Evolutionary conservation across 2,329 filamentous ascomycete genomes (phyloP).

Genomic region (Hymenoscyphus fraxineus): DNA sequence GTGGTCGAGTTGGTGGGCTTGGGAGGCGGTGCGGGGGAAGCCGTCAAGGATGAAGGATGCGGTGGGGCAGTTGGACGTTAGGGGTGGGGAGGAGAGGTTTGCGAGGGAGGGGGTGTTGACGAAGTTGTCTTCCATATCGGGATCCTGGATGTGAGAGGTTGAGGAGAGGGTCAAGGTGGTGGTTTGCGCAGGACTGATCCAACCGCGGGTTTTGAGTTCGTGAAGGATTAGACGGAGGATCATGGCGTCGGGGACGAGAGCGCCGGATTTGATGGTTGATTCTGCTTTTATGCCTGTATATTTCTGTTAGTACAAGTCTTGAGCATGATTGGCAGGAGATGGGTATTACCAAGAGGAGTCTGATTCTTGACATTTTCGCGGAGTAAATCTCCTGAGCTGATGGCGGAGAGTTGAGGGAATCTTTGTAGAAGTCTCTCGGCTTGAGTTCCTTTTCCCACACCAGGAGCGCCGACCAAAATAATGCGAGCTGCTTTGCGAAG

Average conservation of each 20-base stretch:
- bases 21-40: slow-evolving; percentile 82
- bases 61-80: slow-evolving; percentile 63
- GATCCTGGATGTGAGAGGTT: slow-evolving; percentile 37
- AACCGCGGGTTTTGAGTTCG: slow-evolving; percentile 80
- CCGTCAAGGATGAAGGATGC: slow-evolving; percentile 95
- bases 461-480: slow-evolving; percentile 89
- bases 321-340: slow-evolving; percentile 15
- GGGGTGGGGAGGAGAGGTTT: slow-evolving; percentile 38
- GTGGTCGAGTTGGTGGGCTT: slow-evolving; percentile 72
- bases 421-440: slow-evolving; percentile 80
- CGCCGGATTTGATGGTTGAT: slow-evolving; percentile 78
- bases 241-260: slow-evolving; percentile 85
- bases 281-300: slow-evolving; percentile 81
- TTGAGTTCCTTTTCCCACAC: slow-evolving; percentile 92
- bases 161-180: slow-evolving; percentile 37
- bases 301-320: slow-evolving; percentile 7
- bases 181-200: slow-evolving; percentile 56
- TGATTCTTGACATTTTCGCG: slow-evolving; percentile 87
- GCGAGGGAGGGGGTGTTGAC: slow-evolving; percentile 33
- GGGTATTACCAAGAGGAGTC: slow-evolving; percentile 76
- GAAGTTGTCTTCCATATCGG: slow-evolving; percentile 29
- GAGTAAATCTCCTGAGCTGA: slow-evolving; percentile 90
- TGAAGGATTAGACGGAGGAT: slow-evolving; percentile 91
- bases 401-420: slow-evolving; percentile 84
- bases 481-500: slow-evolving; percentile 81